Conservation (phyloP, 164 flowering plant genomes). For the Pachysandra terminalis region DNA sequence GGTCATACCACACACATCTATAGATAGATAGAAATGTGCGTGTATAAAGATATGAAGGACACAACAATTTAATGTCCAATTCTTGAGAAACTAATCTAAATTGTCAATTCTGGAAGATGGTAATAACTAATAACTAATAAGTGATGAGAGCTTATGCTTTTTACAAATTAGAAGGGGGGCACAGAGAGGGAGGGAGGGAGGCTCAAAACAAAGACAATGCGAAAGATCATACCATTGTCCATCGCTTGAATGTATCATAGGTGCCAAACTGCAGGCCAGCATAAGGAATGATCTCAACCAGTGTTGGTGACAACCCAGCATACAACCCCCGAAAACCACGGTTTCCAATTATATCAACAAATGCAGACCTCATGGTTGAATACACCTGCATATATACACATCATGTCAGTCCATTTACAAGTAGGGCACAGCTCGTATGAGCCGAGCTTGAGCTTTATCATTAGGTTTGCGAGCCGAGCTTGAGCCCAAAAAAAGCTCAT, state of each 20-base stretch:
- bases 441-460: no score
- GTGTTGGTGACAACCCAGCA: conserved; percentile 93
- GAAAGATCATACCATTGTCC: conserved; percentile 64
- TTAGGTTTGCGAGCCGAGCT: no score
- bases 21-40: no score
- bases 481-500: no score
- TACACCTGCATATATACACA: conserved; percentile 52
- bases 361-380: conserved; percentile 82
- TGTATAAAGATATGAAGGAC: no score
- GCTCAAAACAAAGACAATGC: no score
- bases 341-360: conserved; percentile 53
- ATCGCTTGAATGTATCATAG: conserved; percentile 91
- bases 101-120: background rate
- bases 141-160: background rate
- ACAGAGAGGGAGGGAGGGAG: no score
- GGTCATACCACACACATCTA: no score
- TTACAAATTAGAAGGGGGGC: conserved; percentile 1
- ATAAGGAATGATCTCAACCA: conserved; percentile 93
- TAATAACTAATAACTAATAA: background rate
- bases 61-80: no score
- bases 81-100: no score
- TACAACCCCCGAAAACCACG: conserved; percentile 88
- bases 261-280: conserved; percentile 98
- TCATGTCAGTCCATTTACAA: background rate
- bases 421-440: no score